Base-by-base conservation (phyloP, 1,284 basidiomycete species). In the Boletus smithii region DNA sequence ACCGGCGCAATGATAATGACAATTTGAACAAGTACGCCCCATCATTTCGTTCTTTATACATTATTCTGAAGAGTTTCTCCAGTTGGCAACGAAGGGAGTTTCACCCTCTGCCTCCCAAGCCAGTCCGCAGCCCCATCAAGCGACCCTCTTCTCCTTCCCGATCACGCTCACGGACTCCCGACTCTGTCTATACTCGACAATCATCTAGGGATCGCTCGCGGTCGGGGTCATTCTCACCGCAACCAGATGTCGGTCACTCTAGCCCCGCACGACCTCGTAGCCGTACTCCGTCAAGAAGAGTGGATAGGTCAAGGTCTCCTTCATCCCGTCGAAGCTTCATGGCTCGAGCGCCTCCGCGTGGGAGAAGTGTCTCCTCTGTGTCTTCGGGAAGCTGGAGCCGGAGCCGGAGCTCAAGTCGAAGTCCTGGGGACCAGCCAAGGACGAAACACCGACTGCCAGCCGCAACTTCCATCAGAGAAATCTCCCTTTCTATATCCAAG, bases 141-240 rank as follows among this genome's bases (percentile, higher is more conserved):
- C 70, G 62, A 50, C 66, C 63, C 5, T 62, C 61, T 53, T 73
- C 73, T 40, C 73, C 68, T 44, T 84, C 81, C 5, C 70, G 71
- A 36, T 82, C 83, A 13, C 77, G 71, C 20, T 79, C 78, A 30
- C 74, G 72, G 24, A 84, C 84, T 6, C 83, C 83, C 6, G 80
- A 76, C 26, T 85, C 85, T 14, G 74, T 74, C 51, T 77, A 76
- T 49, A 83, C 83, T n/a, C 76, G 70, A 43, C 76, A 71, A 35
- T 86, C 85, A 23, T 84, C 83, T 40, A 72, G 77, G 46, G 80
- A 75, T 51, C 80, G 79, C 31, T 87, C 85, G 34, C 73, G 72
- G 42, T 83, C 86, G 23, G 71, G 73, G 46, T 82, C 83, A 37
- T 70, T 76, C 47, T 74, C 75, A 22, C 73, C 76, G 5, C 80